phyloP scores from a whole-genome alignment of 2,329 filamentous ascomycete species.

The Calonectria fujianensis region DNA sequence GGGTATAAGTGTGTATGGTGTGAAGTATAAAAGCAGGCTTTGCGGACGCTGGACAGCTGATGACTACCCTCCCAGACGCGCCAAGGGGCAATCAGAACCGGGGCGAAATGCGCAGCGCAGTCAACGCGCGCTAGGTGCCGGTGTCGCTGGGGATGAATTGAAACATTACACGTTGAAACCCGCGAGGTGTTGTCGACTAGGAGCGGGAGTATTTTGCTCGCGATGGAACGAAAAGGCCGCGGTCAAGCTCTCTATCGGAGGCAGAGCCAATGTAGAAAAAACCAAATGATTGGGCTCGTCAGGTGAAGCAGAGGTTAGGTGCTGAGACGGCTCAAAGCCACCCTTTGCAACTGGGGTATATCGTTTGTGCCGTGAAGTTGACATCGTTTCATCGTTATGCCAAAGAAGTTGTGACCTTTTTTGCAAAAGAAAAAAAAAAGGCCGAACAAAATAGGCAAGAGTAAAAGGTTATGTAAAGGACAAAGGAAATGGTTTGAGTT shows the following conservation, averaged over 20 bases:
- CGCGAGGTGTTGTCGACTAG: conserved; percentile 39
- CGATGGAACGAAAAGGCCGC: conserved; percentile 55
- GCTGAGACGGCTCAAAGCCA: conserved; percentile 46
- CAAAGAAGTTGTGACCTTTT: conserved; percentile 45
- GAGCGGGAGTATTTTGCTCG: conserved; percentile 48
- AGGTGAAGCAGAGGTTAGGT: conserved; percentile 47
- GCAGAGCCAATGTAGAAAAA: conserved; percentile 46
- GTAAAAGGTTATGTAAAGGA: conserved; percentile 39
- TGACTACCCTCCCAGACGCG: conserved; percentile 47
- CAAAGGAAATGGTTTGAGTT: conserved; percentile 47
- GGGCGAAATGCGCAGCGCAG: conserved; percentile 50
- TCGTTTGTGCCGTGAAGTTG: conserved; percentile 50
- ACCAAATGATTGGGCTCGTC: conserved; percentile 45
- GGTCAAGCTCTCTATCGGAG: conserved; percentile 52
- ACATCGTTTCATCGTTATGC: conserved; percentile 55
- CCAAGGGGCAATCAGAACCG: conserved; percentile 32
- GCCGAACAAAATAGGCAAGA: conserved; percentile 40
- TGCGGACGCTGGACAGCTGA: conserved; percentile 34
- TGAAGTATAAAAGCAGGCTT: conserved; percentile 31
- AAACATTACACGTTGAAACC: conserved; percentile 50
- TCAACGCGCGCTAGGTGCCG: conserved; percentile 55
- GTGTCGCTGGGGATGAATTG: conserved; percentile 50
- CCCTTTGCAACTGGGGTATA: conserved; percentile 47
- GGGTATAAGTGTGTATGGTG: conserved; percentile 17
- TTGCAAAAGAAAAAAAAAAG: not conserved